phyloP scores from a whole-genome alignment of 495 filamentous ascomycete species.

The Arthonia radiata region DNA sequence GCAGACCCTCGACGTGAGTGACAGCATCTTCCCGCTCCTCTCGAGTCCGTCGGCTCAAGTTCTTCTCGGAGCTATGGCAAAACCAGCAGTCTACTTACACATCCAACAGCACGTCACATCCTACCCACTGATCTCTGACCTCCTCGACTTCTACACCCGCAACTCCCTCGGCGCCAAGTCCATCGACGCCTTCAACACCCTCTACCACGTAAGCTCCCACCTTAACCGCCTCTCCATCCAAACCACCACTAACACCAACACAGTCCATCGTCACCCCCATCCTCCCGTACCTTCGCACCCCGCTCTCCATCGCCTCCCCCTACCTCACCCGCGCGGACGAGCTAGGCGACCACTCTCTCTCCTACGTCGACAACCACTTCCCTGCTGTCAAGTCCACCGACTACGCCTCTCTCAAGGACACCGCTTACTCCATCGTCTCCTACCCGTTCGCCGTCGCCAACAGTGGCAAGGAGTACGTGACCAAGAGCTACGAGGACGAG shows the following conservation, averaged over 20 bases:
- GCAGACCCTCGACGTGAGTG: too few relatives aligned
- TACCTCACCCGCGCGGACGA: constrained; percentile 63
- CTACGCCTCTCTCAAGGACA: constrained; percentile 45
- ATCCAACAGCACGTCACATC: constrained; percentile 50
- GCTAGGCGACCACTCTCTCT: constrained; percentile 50
- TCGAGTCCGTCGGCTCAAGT: too few relatives aligned
- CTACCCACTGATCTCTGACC: constrained; percentile 67
- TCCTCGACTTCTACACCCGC: constrained; percentile 48
- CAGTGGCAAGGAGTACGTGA: constrained; percentile 53
- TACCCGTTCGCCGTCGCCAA: constrained; percentile 39
- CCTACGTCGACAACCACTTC: constrained; percentile 50
- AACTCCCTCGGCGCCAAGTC: constrained; percentile 64
- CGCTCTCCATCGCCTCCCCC: constrained; percentile 53
- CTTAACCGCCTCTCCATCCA: too few relatives aligned
- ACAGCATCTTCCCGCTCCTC: too few relatives aligned
- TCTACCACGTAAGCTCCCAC: too few relatives aligned
- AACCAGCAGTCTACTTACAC: too few relatives aligned
- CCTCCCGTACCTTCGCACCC: constrained; percentile 49
- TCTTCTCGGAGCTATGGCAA: too few relatives aligned
- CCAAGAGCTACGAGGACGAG: constrained; percentile 45
- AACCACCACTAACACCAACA: too few relatives aligned
- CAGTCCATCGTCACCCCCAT: constrained; percentile 46
- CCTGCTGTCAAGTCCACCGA: constrained; percentile 65
- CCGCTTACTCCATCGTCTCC: constrained; percentile 34
- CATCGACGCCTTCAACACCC: constrained; percentile 39